Percentiles rank a stretch among this genome's conserved stretches.
Evolutionary conservation across 805 yeast genomes (phyloP).

Genomic region (Myxozyma geophila): DNA sequence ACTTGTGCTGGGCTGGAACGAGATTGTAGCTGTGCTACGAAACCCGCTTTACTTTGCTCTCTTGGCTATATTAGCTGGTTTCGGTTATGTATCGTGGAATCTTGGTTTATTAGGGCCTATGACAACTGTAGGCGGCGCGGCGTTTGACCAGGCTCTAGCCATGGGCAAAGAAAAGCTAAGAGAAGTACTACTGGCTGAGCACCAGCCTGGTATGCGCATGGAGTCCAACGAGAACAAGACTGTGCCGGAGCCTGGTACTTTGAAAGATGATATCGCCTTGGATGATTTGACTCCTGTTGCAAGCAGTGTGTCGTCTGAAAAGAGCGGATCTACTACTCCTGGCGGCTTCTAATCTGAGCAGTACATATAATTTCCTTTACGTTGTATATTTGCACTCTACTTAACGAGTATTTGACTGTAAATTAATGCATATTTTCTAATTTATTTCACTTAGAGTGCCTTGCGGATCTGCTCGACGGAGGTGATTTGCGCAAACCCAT

Average conservation of each 20-base stretch:
- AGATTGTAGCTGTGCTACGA: constrained; percentile 82
- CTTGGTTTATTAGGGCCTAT: constrained; percentile 81
- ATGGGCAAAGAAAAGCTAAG: constrained; percentile 27
- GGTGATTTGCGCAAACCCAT: constrained; percentile 30
- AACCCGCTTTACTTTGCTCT: constrained; percentile 73
- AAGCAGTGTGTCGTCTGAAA: background rate
- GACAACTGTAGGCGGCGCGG: constrained; percentile 49
- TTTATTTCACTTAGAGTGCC: constrained; percentile 1
- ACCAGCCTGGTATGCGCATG: background rate
- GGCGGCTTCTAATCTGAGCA: constrained; percentile 9
- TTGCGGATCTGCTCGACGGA: constrained; percentile 7
- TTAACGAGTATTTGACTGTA: no score
- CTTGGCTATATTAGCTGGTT: constrained; percentile 63
- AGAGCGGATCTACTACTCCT: background rate
- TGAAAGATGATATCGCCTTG: constrained; percentile 14
- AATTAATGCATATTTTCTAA: no score
- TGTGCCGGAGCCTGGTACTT: constrained; percentile 1
- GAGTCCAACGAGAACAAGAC: background rate
- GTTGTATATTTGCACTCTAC: background rate
- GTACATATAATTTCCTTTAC: background rate
- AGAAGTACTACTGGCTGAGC: constrained; percentile 16
- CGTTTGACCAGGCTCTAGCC: constrained; percentile 26
- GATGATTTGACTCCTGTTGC: constrained; percentile 3
- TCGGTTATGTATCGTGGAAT: constrained; percentile 66
- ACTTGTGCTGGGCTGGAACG: constrained; percentile 90